Conservation (phyloP, 2,329 filamentous ascomycete species). For the Anthostomella pinea region DNA sequence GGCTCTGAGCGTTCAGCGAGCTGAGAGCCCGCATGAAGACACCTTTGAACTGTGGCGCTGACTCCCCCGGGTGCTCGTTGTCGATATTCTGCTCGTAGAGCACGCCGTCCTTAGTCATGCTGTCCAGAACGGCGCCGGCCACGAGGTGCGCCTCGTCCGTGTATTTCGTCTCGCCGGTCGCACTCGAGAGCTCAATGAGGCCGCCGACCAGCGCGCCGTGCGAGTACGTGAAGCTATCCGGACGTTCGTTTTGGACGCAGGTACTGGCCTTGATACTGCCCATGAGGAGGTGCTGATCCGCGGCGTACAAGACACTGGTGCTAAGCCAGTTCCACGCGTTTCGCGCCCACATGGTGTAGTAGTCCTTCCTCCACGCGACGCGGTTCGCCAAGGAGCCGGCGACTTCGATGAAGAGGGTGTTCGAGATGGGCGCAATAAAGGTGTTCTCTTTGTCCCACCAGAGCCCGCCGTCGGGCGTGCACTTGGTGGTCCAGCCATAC, state of each 20-base stretch:
- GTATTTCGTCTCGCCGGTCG: not conserved
- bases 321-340: not conserved
- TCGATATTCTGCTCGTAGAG: not conserved
- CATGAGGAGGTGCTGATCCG: not conserved
- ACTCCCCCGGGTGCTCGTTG: not conserved
- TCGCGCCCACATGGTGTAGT: not conserved
- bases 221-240: conserved; percentile 1
- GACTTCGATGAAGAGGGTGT: conserved; percentile 2
- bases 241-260: not conserved
- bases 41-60: conserved; percentile 2
- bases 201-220: conserved; percentile 2
- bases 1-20: not conserved
- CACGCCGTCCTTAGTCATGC: not conserved
- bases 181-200: not conserved
- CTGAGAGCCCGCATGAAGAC: conserved; percentile 1
- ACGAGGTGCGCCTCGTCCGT: conserved; percentile 1
- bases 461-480: not conserved
- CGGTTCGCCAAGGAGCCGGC: not conserved
- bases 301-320: not conserved
- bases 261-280: not conserved
- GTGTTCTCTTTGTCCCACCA: conserved; percentile 1
- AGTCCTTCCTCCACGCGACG: not conserved
- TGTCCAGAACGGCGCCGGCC: not conserved
- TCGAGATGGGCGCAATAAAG: not conserved
- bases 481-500: conserved; percentile 1